Evolutionary conservation across 2,329 filamentous ascomycete genomes (phyloP), one percentile per base, ranked within the genome.

Genomic region (Aspergillus pseudoglaucus): DNA sequence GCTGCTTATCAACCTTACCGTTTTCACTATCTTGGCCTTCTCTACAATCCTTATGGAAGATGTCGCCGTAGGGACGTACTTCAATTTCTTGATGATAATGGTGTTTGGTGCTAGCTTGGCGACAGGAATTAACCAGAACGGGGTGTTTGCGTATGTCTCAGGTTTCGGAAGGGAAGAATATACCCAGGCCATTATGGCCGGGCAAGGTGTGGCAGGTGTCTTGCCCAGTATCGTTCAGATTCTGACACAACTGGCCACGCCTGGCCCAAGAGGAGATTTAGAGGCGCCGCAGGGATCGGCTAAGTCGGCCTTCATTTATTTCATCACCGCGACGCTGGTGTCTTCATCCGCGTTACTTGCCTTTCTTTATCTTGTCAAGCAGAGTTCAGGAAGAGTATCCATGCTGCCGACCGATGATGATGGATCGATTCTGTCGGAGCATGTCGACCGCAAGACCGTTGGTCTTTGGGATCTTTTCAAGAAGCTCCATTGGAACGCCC

Each of bases 161-260:
- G 85, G 88, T 45, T 97, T 95, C 61, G 88, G 85, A 32, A 77
- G 87, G 45, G 81, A 85, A 17, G 88, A 93, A 67, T 98, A 97
- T 67, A 95, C 89, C 47, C 91, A 97, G 69, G 91, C 86, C 20
- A 90, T 97, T 67, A 97, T 98, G 90, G 84, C 85, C 3, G 93
- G 93, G 1, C 93, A 98, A 68, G 91, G 85, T 27, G 77, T 98
- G 3, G 90, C 93, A 0, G 93, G 93, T 25, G 90, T 98, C 8
- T 74, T 97, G 3, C 93, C 93, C 0, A 85, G 88, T 42, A 76
- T 95, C 42, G 88, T 89, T 1, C 90, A 97, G 68, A 91, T 97
- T 56, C 67, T 87, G 40, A 87, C 88, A 1, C 90, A 95, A 10
- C 75, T 96, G 9, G 79, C 82, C 30, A 75, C 88, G 1, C 73